phyloP scores from a whole-genome alignment of 2,329 filamentous ascomycete genomes.

The Trematosphaeria pertusa region DNA sequence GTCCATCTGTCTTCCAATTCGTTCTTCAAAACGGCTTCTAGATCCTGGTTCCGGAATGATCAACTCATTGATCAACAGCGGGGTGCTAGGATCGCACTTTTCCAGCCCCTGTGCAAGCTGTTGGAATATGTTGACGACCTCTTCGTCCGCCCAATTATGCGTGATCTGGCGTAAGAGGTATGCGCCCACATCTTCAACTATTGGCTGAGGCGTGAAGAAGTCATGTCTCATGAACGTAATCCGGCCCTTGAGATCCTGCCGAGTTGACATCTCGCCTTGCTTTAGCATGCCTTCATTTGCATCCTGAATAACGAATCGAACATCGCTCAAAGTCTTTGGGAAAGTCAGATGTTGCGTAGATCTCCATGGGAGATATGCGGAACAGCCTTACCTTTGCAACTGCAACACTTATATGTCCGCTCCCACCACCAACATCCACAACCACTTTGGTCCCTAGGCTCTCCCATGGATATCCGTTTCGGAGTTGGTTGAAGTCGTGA shows the following conservation, averaged over 20 bases:
- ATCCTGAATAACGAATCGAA: no score
- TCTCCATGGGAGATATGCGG: no score
- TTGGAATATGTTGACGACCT: slow-evolving; percentile 45
- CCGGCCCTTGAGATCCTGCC: slow-evolving; percentile 19
- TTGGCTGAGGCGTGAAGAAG: slow-evolving; percentile 30
- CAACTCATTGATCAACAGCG: slow-evolving; percentile 44
- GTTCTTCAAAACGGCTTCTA: slow-evolving; percentile 27
- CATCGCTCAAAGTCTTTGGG: no score
- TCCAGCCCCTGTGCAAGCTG: slow-evolving; percentile 44
- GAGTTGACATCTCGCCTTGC: no score
- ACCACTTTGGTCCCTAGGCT: no score
- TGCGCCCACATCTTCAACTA: slow-evolving; percentile 34
- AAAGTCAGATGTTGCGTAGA: no score
- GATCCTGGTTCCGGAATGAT: slow-evolving; percentile 34
- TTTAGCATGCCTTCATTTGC: no score
- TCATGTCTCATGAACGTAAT: slow-evolving; percentile 28
- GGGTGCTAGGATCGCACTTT: slow-evolving; percentile 28
- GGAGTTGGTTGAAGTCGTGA: no score
- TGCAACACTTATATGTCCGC: no score
- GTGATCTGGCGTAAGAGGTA: slow-evolving; percentile 52
- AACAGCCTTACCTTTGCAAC: no score
- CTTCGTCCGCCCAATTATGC: slow-evolving; percentile 51
- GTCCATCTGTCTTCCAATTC: slow-evolving; percentile 37
- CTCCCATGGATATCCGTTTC: no score
- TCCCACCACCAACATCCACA: no score